These are phyloP conservation scores for Heterobasidion parviporum DNA, from an alignment of 1,284 basidiomycete species.

Conservation along the genomic window DNA sequence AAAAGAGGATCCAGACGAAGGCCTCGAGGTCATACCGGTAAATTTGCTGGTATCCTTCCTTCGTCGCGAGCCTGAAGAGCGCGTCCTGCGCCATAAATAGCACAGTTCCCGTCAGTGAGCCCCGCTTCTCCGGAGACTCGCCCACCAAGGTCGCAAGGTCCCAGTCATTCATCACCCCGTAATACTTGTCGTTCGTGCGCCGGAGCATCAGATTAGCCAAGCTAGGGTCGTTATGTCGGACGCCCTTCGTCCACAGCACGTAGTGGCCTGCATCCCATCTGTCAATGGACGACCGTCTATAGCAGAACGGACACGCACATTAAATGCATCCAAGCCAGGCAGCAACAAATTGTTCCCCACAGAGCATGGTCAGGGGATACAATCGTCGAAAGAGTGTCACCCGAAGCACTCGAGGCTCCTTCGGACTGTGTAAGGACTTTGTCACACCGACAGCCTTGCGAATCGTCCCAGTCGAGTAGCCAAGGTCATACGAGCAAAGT, in stretches of 20 bases:
- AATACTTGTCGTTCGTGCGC: background rate
- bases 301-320: background rate
- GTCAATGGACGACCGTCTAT: background rate
- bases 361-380: background rate
- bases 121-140: background rate
- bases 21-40: background rate
- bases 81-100: background rate
- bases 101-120: background rate
- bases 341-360: background rate
- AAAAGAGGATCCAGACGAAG: too few species aligned
- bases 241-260: background rate
- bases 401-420: background rate
- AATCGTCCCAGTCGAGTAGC: background rate
- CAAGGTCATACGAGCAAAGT: background rate
- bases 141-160: background rate
- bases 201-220: background rate
- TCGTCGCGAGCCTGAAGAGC: background rate
- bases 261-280: background rate
- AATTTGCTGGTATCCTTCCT: background rate
- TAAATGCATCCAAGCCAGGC: background rate
- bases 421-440: background rate
- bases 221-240: background rate
- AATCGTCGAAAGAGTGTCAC: background rate
- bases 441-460: background rate
- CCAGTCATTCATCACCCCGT: background rate